phyloP scores from a whole-genome alignment of 108 stramenopile species.

The Nannochloropsis granulata region DNA sequence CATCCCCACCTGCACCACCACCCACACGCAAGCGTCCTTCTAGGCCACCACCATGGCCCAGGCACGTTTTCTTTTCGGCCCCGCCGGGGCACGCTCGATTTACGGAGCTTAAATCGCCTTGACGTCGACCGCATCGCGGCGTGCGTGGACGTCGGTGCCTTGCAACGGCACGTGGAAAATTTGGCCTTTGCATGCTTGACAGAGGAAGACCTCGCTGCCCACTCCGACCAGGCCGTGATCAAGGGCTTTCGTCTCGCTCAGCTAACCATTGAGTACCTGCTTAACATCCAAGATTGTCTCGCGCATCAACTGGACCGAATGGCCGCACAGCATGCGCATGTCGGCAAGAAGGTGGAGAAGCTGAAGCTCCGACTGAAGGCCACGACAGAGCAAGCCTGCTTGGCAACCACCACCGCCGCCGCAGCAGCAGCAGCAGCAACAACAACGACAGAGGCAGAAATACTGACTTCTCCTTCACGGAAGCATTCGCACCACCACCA shows the following conservation, averaged over 20 bases:
- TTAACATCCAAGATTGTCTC: neutral
- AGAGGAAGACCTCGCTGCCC: neutral
- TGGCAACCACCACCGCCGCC: neutral
- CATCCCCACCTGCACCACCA: too few relatives aligned
- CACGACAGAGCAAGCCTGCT: neutral
- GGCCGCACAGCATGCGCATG: neutral
- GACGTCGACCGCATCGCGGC: neutral
- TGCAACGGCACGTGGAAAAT: neutral
- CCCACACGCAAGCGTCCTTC: too few relatives aligned
- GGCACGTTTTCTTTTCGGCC: neutral
- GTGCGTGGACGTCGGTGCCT: neutral
- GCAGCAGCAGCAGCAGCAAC: neutral
- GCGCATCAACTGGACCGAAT: neutral
- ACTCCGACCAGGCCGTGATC: neutral
- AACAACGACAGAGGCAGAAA: neutral
- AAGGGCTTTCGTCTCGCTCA: neutral
- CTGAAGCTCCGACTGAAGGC: neutral
- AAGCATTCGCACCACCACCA: neutral
- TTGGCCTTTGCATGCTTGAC: neutral
- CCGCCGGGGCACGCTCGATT: neutral
- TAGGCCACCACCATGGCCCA: neutral
- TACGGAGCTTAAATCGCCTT: neutral
- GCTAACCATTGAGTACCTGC: neutral
- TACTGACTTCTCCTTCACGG: neutral
- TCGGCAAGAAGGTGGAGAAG: neutral